Percentiles rank a stretch among this genome's conserved stretches.
These are phyloP conservation scores for Microbotryomycetes sp. DNA, from an alignment of 1,284 basidiomycete genomes.

Conservation along the genomic window DNA sequence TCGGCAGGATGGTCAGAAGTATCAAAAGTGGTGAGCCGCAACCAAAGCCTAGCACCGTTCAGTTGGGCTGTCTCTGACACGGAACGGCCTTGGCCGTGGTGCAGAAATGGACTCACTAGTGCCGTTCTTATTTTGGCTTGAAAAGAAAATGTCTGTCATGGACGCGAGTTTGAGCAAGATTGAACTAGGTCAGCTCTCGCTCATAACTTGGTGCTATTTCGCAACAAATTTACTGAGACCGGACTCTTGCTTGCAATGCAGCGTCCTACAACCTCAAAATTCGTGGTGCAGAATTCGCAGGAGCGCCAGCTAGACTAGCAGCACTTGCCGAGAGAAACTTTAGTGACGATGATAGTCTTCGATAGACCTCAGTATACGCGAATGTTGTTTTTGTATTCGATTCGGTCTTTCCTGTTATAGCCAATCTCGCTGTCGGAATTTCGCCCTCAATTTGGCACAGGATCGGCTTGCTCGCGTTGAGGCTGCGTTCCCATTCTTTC, in stretches of 20 bases:
- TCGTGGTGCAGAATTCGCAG: constrained; percentile 33
- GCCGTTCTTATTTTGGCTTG: constrained; percentile 62
- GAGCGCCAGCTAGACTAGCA: neutral
- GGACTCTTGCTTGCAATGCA: constrained; percentile 3
- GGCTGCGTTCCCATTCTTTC: too few relatives aligned
- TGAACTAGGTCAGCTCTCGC: constrained; percentile 66
- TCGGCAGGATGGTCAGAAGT: constrained; percentile 59
- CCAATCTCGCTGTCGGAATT: too few relatives aligned
- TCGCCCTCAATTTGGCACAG: too few relatives aligned
- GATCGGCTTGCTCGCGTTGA: too few relatives aligned
- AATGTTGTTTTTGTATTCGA: too few relatives aligned
- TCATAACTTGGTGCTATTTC: neutral
- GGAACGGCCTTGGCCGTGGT: neutral
- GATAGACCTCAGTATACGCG: too few relatives aligned
- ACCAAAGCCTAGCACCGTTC: neutral
- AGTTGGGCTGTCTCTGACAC: neutral
- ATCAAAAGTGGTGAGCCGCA: constrained; percentile 23
- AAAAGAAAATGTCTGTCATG: constrained; percentile 83
- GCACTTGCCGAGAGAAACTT: neutral
- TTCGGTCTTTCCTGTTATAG: too few relatives aligned
- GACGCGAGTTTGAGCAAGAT: constrained; percentile 82
- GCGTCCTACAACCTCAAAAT: constrained; percentile 37
- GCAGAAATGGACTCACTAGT: constrained; percentile 69
- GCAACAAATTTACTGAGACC: neutral
- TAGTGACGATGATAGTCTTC: neutral